phyloP scores from a whole-genome alignment of 2,329 filamentous ascomycete genomes.

The Bipolaris bicolor region DNA sequence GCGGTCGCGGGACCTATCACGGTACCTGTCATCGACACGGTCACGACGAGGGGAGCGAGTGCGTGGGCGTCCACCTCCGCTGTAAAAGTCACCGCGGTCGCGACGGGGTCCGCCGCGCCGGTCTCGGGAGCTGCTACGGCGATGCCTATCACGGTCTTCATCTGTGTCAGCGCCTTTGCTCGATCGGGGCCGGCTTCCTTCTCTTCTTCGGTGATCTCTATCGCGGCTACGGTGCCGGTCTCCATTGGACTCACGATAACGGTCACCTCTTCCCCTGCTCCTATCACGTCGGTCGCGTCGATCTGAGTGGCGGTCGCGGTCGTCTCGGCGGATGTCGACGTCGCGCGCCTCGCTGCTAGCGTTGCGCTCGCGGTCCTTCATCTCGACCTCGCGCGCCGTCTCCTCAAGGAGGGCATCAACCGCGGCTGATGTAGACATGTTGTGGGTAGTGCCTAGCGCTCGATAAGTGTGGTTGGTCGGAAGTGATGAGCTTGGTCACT shows the following conservation, averaged over 20 bases:
- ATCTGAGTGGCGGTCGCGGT: constrained; percentile 38
- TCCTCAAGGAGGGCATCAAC: constrained; percentile 90
- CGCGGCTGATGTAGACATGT: constrained; percentile 62
- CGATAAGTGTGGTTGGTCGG: constrained; percentile 32
- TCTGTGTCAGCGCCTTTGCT: constrained; percentile 46
- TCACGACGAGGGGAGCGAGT: constrained; percentile 50
- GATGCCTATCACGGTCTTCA: constrained; percentile 47
- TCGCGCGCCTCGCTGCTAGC: constrained; percentile 40
- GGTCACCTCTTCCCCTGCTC: constrained; percentile 35
- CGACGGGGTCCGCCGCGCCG: constrained; percentile 33
- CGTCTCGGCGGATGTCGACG: constrained; percentile 32
- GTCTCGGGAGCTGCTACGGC: constrained; percentile 37
- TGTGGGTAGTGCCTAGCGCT: constrained; percentile 27
- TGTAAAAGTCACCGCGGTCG: constrained; percentile 50
- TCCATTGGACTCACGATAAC: constrained; percentile 41
- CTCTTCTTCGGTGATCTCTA: constrained; percentile 37
- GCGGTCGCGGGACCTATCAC: constrained; percentile 59
- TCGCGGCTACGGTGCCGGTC: constrained; percentile 43
- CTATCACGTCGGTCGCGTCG: constrained; percentile 38
- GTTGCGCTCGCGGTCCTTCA: constrained; percentile 21
- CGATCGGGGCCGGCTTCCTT: constrained; percentile 40
- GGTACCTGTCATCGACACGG: constrained; percentile 46
- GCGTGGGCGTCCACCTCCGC: constrained; percentile 43
- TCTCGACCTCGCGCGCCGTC: constrained; percentile 32
- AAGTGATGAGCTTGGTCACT: constrained; percentile 32